These are phyloP conservation scores for Coriaria nepalensis DNA, from an alignment of 306 rosid species.

Conservation along the genomic window DNA sequence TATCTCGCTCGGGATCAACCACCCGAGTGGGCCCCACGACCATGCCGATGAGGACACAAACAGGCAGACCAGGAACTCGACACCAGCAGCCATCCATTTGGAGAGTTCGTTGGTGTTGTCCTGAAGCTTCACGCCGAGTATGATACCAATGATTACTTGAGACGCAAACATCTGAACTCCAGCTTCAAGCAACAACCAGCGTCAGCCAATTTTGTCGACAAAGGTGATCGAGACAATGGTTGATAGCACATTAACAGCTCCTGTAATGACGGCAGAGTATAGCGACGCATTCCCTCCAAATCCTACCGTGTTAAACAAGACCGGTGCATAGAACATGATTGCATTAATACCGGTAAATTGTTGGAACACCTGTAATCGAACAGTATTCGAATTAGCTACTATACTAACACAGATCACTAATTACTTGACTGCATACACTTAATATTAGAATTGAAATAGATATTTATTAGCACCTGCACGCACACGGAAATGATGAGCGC, in stretches of 20 bases:
- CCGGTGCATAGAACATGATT: conserved; percentile 65
- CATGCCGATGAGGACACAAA: conserved; percentile 54
- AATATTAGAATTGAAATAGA: too few species aligned
- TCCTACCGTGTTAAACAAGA: conserved; percentile 40
- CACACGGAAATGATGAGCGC: conserved; percentile 29
- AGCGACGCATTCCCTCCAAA: conserved; percentile 34
- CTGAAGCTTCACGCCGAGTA: conserved; percentile 30
- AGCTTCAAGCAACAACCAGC: conserved; percentile 37
- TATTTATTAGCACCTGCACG: conserved; percentile 22
- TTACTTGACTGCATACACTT: too few species aligned
- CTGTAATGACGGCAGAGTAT: conserved; percentile 52
- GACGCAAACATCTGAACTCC: conserved; percentile 58
- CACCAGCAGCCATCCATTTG: conserved; percentile 26
- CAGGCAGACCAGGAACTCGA: conserved; percentile 45
- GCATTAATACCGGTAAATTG: conserved; percentile 62
- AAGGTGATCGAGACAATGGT: conserved; percentile 39
- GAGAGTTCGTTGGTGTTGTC: conserved; percentile 21
- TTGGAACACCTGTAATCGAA: conserved; percentile 35
- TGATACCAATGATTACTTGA: conserved; percentile 27
- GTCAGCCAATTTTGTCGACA: conserved; percentile 41
- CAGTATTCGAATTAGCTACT: not conserved
- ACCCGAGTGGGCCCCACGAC: conserved; percentile 72
- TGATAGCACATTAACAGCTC: conserved; percentile 40
- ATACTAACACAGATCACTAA: too few species aligned
- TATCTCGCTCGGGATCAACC: conserved; percentile 62